Conservation (phyloP, 2,329 filamentous ascomycete genomes). For the Cladorrhinum sp. region DNA sequence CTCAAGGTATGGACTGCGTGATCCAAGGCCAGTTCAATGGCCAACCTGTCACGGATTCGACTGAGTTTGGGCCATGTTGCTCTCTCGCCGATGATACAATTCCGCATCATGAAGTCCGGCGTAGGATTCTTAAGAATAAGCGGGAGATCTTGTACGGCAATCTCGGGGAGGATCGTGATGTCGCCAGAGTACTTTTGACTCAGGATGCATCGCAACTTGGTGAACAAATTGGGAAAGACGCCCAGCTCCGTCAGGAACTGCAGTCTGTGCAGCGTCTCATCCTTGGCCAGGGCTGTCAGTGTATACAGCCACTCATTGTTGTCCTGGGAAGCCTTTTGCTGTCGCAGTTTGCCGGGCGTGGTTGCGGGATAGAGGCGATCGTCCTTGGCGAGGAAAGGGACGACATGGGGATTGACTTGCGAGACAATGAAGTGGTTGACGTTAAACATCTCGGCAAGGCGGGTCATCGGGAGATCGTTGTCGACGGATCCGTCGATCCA, state of each 20-base stretch:
- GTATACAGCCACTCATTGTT: slow-evolving; percentile 55
- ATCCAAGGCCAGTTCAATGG: slow-evolving; percentile 83
- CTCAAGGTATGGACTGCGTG: slow-evolving; percentile 67
- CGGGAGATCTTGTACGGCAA: slow-evolving; percentile 70
- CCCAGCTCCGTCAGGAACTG: slow-evolving; percentile 78
- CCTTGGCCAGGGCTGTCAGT: slow-evolving; percentile 70
- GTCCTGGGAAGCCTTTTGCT: slow-evolving; percentile 13
- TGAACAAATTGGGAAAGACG: slow-evolving; percentile 73
- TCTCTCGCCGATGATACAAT: slow-evolving; percentile 72
- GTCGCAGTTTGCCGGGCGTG: slow-evolving; percentile 19
- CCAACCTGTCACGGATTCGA: slow-evolving; percentile 80
- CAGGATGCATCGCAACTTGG: slow-evolving; percentile 75
- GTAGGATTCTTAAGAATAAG: slow-evolving; percentile 81
- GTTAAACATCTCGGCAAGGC: slow-evolving; percentile 92
- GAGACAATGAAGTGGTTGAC: slow-evolving; percentile 98
- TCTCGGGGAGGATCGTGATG: slow-evolving; percentile 86
- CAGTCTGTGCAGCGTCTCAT: slow-evolving; percentile 76
- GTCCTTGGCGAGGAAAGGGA: slow-evolving; percentile 78
- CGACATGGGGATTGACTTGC: slow-evolving; percentile 91
- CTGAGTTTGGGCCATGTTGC: slow-evolving; percentile 91
- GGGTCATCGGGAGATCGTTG: slow-evolving; percentile 87
- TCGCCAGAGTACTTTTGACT: slow-evolving; percentile 92
- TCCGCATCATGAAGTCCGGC: slow-evolving; percentile 77
- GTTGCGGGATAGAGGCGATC: slow-evolving; percentile 51
- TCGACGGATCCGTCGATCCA: slow-evolving; percentile 97